Base-by-base conservation (phyloP, 2,329 filamentous ascomycete genomes). In the Scedosporium aurantiacum region DNA sequence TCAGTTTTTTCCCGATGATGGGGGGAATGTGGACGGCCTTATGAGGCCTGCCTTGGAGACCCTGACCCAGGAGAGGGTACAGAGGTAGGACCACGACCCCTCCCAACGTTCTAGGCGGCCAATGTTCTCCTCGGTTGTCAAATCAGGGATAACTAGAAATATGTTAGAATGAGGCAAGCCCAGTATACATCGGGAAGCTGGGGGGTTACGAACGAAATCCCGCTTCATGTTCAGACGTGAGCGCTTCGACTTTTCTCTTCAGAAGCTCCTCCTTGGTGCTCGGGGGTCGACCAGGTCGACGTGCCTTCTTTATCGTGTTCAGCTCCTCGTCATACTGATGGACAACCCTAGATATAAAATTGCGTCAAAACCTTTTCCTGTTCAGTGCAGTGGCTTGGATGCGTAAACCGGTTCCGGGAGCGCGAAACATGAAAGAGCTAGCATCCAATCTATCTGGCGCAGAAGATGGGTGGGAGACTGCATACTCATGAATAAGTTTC, bases 41-140 rank as follows among this genome's bases (percentile, higher is more conserved):
- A 85, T 80, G 12, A 73, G 76, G 3, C 90, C 90, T 32, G 82
- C 78, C 62, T 80, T 84, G 4, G 82, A 82, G 61, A 97, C 78
- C 64, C 90, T 86, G 63, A 91, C 79, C 80, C 92, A 97, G 63
- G 86, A 84, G 66, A 97, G 72, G 7, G 82, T 87, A 40, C 86
- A 84, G 64, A 97, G 79, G 67, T 88, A 87, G 7, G 89, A 81
- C 93, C 93, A 97, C 27, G 89, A 83, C 3, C 89, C 89, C 65
- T 91, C 88, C 90, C 91, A 97, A 23, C 80, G 78, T 64, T 84
- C 81, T 47, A 97, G 74, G 65, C 82, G 80, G 62, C 79, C 74
- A 59, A 89, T 74, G 66, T 86, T 91, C 57, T 86, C 81, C 47
- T 80, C 78, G 50, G 85, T 81, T 61, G 84, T 82, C 60, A 97